A percentile compares a stretch with the other conserved stretches of the same genome.
These are phyloP conservation scores for Actinomucor elegans DNA, from an alignment of 371 early-diverging fungal species.

Conservation along the genomic window DNA sequence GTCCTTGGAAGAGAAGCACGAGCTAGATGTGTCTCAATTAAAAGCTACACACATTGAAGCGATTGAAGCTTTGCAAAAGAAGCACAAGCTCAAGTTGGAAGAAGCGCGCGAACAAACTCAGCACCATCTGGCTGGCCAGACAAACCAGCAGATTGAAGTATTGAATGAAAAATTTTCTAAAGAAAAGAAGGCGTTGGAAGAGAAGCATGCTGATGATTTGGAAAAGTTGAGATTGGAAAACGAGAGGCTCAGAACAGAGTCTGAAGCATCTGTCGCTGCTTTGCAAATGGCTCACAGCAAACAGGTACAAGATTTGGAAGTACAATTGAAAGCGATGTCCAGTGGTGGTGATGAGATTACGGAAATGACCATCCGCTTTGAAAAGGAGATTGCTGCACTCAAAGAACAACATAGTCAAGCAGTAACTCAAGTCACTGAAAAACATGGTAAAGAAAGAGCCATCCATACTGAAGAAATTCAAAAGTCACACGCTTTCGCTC, in stretches of 20 bases:
- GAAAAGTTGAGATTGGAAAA: not conserved
- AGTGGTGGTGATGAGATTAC: not conserved
- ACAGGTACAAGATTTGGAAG: slow-evolving; percentile 1
- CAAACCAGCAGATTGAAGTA: not conserved
- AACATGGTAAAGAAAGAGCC: slow-evolving; percentile 17
- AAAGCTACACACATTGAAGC: slow-evolving; percentile 6
- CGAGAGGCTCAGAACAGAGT: not conserved
- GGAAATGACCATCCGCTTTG: slow-evolving; percentile 3
- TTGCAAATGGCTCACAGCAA: slow-evolving; percentile 4
- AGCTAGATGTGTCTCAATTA: slow-evolving; percentile 11
- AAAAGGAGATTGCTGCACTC: slow-evolving; percentile 16
- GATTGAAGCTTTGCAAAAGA: slow-evolving; percentile 1
- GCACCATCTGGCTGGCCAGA: not conserved
- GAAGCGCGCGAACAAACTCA: not conserved
- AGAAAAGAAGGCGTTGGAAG: slow-evolving; percentile 1
- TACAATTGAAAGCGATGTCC: not conserved
- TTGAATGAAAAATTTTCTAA: not conserved
- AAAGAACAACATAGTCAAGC: slow-evolving; percentile 28
- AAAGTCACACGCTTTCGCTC: slow-evolving; percentile 1
- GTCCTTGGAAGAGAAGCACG: slow-evolving; percentile 11
- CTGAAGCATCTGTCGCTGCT: not conserved
- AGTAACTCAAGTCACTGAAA: slow-evolving; percentile 8
- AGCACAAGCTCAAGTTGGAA: slow-evolving; percentile 2
- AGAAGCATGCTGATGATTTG: not conserved
- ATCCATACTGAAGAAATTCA: not conserved